Percentiles rank a stretch among this genome's conserved stretches.
These are phyloP conservation scores for Aspergillus aculeatinus DNA, from an alignment of 2,329 filamentous ascomycete species.

Conservation along the genomic window DNA sequence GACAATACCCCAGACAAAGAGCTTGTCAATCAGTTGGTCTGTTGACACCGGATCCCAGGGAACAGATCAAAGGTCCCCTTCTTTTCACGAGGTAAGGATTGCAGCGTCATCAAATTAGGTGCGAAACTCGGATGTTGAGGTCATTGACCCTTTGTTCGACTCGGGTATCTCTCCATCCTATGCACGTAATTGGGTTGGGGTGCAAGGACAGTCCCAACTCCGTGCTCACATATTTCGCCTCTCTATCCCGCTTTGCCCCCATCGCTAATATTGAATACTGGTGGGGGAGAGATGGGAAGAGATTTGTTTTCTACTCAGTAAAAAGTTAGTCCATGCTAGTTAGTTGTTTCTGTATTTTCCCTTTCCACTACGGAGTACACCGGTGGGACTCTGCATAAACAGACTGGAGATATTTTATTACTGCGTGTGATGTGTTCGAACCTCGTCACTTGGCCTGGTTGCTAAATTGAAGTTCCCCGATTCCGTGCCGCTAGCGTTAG, in stretches of 20 bases:
- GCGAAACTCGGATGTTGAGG: neutral
- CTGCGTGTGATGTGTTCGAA: slow-evolving; percentile 27
- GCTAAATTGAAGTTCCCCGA: neutral
- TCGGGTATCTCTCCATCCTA: neutral
- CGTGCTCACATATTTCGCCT: neutral
- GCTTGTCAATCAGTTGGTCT: too few relatives aligned
- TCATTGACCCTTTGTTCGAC: slow-evolving; percentile 2
- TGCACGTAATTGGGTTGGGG: neutral
- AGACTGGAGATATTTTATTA: neutral
- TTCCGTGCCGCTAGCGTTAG: slow-evolving; percentile 22
- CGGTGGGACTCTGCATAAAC: neutral
- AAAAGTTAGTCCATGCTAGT: neutral
- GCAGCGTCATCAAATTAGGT: neutral
- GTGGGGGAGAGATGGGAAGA: neutral
- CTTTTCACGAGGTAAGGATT: too few relatives aligned
- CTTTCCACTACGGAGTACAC: neutral
- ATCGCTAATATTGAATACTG: neutral
- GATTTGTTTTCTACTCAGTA: neutral
- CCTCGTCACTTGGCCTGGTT: neutral
- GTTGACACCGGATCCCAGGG: neutral
- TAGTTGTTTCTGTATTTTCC: neutral
- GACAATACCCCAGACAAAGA: neutral
- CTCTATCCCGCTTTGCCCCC: neutral
- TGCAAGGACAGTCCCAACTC: neutral
- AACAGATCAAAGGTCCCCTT: neutral